phyloP scores from a whole-genome alignment of 1,284 basidiomycete genomes.

The Melanopsichium pennsylvanicum region DNA sequence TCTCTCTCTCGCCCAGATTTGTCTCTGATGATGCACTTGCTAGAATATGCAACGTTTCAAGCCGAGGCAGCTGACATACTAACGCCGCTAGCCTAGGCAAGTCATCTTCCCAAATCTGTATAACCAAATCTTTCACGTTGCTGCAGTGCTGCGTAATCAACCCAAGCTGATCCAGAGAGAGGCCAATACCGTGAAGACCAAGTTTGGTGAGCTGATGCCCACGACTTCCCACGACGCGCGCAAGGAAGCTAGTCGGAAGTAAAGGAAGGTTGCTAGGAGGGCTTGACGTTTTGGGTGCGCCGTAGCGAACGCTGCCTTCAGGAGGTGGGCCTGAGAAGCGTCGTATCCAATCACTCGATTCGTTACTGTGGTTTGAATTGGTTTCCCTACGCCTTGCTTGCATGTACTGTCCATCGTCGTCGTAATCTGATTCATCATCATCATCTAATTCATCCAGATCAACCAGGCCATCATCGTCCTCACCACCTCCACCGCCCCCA shows the following conservation, averaged over 20 bases:
- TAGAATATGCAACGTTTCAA: slow-evolving; percentile 53
- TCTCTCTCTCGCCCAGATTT: slow-evolving; percentile 34
- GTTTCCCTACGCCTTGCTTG: neutral
- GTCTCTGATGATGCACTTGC: slow-evolving; percentile 42
- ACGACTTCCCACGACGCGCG: slow-evolving; percentile 25
- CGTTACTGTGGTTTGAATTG: neutral
- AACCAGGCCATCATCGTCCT: slow-evolving; percentile 33
- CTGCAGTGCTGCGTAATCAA: slow-evolving; percentile 37
- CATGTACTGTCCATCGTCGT: slow-evolving; percentile 24
- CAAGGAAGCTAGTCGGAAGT: slow-evolving; percentile 34
- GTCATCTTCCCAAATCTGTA: slow-evolving; percentile 60
- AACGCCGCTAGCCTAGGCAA: slow-evolving; percentile 29
- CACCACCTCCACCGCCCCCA: slow-evolving; percentile 35
- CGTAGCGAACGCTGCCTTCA: slow-evolving; percentile 37
- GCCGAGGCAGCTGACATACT: slow-evolving; percentile 33
- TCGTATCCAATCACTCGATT: slow-evolving; percentile 22
- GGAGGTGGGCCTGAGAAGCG: slow-evolving; percentile 41
- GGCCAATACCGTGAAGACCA: slow-evolving; percentile 55
- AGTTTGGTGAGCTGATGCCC: slow-evolving; percentile 42
- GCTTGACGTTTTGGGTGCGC: slow-evolving; percentile 6
- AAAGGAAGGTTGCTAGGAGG: slow-evolving; percentile 37
- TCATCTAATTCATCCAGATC: slow-evolving; percentile 39
- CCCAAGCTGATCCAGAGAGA: slow-evolving; percentile 51
- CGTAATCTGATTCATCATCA: slow-evolving; percentile 31
- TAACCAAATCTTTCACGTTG: slow-evolving; percentile 52